Percentiles rank a stretch among this genome's conserved stretches.
Evolutionary conservation across 306 rosid species (phyloP).

Genomic region (Elaeagnus macrophylla): DNA sequence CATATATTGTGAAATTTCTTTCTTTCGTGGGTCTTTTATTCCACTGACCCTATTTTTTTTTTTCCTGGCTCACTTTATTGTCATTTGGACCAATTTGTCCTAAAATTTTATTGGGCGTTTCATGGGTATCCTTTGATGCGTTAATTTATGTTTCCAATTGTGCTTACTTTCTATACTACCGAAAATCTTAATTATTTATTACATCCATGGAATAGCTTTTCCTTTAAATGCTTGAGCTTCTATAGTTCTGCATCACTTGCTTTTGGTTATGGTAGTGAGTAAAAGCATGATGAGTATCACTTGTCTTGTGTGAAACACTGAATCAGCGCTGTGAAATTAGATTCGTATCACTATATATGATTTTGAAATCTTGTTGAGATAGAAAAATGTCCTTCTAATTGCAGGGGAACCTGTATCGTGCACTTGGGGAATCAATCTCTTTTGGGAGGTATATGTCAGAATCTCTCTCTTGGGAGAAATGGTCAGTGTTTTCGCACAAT

Average conservation of each 20-base stretch:
- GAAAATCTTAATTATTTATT: neutral
- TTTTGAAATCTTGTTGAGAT: constrained; percentile 6
- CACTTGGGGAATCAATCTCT: constrained; percentile 72
- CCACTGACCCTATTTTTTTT: too few relatives aligned
- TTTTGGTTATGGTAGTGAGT: neutral
- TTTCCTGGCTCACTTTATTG: neutral
- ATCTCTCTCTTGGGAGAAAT: constrained; percentile 71
- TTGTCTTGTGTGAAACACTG: neutral
- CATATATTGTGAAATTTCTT: neutral
- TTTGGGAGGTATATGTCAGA: constrained; percentile 82
- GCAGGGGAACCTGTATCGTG: constrained; percentile 43
- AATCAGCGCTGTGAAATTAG: too few relatives aligned
- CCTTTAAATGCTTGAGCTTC: constrained; percentile 12
- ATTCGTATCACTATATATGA: too few relatives aligned
- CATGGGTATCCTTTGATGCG: neutral
- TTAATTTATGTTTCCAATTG: neutral
- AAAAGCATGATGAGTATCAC: neutral
- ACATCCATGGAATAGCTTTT: neutral
- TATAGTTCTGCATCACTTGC: constrained; percentile 15
- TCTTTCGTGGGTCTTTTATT: constrained; percentile 10
- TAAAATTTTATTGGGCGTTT: constrained; percentile 2
- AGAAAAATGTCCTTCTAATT: constrained; percentile 15
- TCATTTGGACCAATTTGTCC: neutral
- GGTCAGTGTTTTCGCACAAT: constrained; percentile 73
- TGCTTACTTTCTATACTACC: neutral